These are phyloP conservation scores for Colletotrichum sp. DNA, from an alignment of 2,329 filamentous ascomycete genomes.

Conservation along the genomic window DNA sequence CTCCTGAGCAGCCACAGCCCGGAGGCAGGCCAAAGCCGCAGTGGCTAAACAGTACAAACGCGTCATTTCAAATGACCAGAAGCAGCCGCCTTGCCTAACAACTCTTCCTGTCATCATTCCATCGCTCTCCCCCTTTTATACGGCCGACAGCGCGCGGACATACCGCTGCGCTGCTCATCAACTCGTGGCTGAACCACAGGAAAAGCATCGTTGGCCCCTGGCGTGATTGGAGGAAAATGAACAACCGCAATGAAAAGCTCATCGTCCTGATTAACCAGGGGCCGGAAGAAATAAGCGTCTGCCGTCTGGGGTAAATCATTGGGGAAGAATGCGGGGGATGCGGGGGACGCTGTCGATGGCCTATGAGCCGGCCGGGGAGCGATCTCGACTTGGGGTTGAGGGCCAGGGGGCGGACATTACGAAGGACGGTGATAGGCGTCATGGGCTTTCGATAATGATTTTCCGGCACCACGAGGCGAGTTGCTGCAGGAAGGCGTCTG, in stretches of 20 bases:
- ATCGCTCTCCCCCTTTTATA: not conserved
- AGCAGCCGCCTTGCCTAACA: not conserved
- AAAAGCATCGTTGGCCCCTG: not conserved
- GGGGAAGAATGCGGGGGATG: constrained; percentile 20
- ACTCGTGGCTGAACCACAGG: not conserved
- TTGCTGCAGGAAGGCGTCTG: not conserved
- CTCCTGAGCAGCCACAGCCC: not conserved
- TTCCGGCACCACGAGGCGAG: not conserved
- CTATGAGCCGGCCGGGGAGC: not conserved
- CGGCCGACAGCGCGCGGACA: not conserved
- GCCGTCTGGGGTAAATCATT: constrained; percentile 1
- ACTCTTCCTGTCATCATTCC: not conserved
- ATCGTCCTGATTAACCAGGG: not conserved
- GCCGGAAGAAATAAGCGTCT: not conserved
- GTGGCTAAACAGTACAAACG: not conserved
- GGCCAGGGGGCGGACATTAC: not conserved
- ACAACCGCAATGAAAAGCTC: not conserved
- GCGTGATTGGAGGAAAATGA: constrained; percentile 18
- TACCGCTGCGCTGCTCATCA: not conserved
- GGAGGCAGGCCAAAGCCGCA: constrained; percentile 4
- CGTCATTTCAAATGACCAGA: not conserved
- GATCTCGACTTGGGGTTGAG: not conserved
- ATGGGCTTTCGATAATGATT: not conserved
- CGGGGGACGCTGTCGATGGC: not conserved
- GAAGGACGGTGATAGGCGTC: not conserved